phyloP scores from a whole-genome alignment of 78 protist species.

The Pelomyxa schiedti region DNA sequence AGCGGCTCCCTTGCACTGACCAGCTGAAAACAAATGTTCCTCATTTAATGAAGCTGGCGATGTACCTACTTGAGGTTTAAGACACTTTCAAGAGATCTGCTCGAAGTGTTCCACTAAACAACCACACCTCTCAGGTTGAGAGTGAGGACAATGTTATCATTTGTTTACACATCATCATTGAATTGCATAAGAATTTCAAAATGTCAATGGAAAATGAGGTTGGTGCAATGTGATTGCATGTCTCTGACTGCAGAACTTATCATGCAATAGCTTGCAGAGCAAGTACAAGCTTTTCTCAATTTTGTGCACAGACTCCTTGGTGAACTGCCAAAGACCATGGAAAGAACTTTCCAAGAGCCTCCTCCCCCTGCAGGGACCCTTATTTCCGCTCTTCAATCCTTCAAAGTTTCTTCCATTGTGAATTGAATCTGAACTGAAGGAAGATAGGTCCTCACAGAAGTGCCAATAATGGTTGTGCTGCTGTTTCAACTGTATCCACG shows the following conservation, averaged over 20 bases:
- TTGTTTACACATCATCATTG: constrained; percentile 52
- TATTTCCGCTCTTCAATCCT: background rate
- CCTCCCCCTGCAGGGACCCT: background rate
- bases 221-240: too few relatives aligned
- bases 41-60: too few relatives aligned
- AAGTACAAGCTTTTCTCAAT: background rate
- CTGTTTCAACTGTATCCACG: constrained; percentile 63
- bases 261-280: background rate
- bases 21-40: background rate
- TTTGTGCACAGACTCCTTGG: background rate
- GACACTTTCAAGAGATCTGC: background rate
- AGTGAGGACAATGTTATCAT: constrained; percentile 55
- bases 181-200: constrained; percentile 52
- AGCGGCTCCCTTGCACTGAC: background rate
- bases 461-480: constrained; percentile 68
- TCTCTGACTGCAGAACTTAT: too few relatives aligned
- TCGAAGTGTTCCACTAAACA: background rate
- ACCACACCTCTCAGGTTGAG: constrained; percentile 16
- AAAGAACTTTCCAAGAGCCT: background rate
- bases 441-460: constrained; percentile 62
- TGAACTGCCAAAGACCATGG: background rate
- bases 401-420: background rate
- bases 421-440: background rate
- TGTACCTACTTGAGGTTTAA: too few relatives aligned
- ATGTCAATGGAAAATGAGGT: too few relatives aligned